Conservation (phyloP, 345 rosid genomes). For the Cardamine occulta region DNA sequence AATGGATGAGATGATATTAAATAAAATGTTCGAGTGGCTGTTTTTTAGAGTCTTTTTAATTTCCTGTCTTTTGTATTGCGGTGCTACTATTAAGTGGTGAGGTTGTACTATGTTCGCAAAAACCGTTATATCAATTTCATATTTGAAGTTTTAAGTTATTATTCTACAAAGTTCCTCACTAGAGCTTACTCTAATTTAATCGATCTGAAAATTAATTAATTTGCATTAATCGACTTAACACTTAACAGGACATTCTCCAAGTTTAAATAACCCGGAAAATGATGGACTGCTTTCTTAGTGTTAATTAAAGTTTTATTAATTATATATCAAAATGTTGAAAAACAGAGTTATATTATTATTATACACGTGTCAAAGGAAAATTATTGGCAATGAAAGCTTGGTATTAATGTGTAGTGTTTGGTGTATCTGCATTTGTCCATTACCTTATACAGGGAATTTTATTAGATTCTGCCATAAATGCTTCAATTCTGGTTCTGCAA, state of each 20-base stretch:
- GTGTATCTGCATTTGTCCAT: conserved; percentile 22
- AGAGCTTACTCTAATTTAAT: not conserved
- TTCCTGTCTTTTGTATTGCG: not conserved
- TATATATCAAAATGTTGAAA: not conserved
- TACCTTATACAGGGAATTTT: not conserved
- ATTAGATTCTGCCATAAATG: conserved; percentile 19
- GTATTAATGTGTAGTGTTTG: not conserved
- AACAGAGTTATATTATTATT: not conserved
- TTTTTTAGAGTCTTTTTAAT: conserved; percentile 16
- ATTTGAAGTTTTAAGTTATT: conserved; percentile 16
- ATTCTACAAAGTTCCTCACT: not conserved
- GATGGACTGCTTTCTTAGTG: conserved; percentile 4
- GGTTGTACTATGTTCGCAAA: not conserved
- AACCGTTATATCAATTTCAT: conserved; percentile 20
- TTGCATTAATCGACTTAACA: not conserved
- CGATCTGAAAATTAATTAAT: not conserved
- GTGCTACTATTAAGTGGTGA: conserved; percentile 10
- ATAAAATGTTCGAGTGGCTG: conserved; percentile 26
- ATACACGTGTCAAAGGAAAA: not conserved
- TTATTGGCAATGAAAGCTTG: not conserved
- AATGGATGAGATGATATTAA: conserved; percentile 28
- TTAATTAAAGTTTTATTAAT: not conserved
- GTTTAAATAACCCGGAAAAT: not conserved
- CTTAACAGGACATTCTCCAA: conserved; percentile 15
- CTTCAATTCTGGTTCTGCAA: not conserved